Percentiles rank a stretch among this genome's conserved stretches.
phyloP scores from a whole-genome alignment of 2,329 filamentous ascomycete species.

The Fulvia fulva region DNA sequence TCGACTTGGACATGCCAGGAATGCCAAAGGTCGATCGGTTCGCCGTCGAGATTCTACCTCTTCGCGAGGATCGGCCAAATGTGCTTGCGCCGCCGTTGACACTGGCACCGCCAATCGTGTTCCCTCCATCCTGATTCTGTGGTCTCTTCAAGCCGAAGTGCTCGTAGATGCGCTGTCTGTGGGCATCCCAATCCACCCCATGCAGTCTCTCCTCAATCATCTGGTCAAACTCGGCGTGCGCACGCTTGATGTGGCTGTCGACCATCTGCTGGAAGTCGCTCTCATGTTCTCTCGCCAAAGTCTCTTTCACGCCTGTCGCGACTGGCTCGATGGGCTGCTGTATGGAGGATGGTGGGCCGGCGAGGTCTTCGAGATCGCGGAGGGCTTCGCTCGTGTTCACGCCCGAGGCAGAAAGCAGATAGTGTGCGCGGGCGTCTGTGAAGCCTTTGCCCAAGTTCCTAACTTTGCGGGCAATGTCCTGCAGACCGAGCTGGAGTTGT shows the following conservation, averaged over 20 bases:
- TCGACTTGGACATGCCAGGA: slow-evolving; percentile 73
- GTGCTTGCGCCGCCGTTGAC: slow-evolving; percentile 33
- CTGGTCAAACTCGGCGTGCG: slow-evolving; percentile 84
- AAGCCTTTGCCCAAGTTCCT: slow-evolving; percentile 70
- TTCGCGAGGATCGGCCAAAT: slow-evolving; percentile 51
- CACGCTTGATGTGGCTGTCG: slow-evolving; percentile 60
- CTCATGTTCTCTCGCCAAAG: slow-evolving; percentile 29
- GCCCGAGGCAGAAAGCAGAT: slow-evolving; percentile 87
- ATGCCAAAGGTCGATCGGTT: slow-evolving; percentile 58
- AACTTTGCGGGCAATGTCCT: slow-evolving; percentile 74
- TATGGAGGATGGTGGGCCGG: slow-evolving; percentile 11
- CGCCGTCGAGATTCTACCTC: slow-evolving; percentile 35
- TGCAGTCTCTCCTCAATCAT: slow-evolving; percentile 94
- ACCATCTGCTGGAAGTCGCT: slow-evolving; percentile 62
- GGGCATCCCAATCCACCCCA: slow-evolving; percentile 84
- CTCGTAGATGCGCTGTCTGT: slow-evolving; percentile 88
- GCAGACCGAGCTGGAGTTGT: slow-evolving; percentile 82
- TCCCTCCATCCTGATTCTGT: slow-evolving; percentile 32
- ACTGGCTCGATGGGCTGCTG: slow-evolving; percentile 11
- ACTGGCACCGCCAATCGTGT: slow-evolving; percentile 28
- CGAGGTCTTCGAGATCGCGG: slow-evolving; percentile 61
- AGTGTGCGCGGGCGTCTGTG: slow-evolving; percentile 60
- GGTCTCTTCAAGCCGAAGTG: slow-evolving; percentile 77
- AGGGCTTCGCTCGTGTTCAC: slow-evolving; percentile 83
- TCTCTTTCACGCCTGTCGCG: slow-evolving; percentile 27